These are phyloP conservation scores for Glaciozyma antarctica DNA, from an alignment of 768 basidiomycete genomes.

Conservation along the genomic window DNA sequence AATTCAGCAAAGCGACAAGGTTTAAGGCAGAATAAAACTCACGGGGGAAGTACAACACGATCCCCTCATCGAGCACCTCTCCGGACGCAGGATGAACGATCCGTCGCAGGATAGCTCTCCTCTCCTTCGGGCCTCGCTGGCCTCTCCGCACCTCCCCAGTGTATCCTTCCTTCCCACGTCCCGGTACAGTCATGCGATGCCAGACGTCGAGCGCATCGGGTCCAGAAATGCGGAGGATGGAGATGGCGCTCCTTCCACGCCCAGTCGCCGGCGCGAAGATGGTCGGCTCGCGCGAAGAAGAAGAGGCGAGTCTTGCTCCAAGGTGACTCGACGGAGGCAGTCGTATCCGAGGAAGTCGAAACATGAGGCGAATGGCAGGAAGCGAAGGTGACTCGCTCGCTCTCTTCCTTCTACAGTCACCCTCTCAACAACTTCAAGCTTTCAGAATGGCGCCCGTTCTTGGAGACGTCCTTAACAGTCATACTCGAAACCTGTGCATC, in stretches of 20 bases:
- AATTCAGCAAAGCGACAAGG: background rate
- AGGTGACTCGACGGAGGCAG: too few relatives aligned
- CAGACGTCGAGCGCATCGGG: conserved; percentile 60
- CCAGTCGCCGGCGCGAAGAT: conserved; percentile 85
- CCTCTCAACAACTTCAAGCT: too few relatives aligned
- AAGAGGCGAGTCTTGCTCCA: too few relatives aligned
- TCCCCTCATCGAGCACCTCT: conserved; percentile 64
- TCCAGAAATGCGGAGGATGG: conserved; percentile 72
- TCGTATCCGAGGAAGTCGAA: too few relatives aligned
- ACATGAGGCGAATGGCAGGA: too few relatives aligned
- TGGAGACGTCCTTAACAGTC: background rate
- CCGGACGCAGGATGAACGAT: conserved; percentile 55
- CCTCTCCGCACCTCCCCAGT: background rate
- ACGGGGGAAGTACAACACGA: conserved; percentile 77
- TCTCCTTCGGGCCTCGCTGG: conserved; percentile 46
- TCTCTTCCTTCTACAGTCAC: too few relatives aligned
- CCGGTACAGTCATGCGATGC: conserved; percentile 34
- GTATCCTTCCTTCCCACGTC: conserved; percentile 7
- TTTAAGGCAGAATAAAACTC: conserved; percentile 16
- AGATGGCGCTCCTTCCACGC: conserved; percentile 73
- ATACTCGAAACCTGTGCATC: conserved; percentile 26
- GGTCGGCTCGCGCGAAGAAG: conserved; percentile 41
- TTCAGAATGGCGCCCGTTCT: too few relatives aligned
- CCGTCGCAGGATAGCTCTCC: conserved; percentile 61
- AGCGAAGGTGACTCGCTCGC: too few relatives aligned